Evolutionary conservation across 345 rosid species (phyloP).

Genomic region (Linum usitatissimum): DNA sequence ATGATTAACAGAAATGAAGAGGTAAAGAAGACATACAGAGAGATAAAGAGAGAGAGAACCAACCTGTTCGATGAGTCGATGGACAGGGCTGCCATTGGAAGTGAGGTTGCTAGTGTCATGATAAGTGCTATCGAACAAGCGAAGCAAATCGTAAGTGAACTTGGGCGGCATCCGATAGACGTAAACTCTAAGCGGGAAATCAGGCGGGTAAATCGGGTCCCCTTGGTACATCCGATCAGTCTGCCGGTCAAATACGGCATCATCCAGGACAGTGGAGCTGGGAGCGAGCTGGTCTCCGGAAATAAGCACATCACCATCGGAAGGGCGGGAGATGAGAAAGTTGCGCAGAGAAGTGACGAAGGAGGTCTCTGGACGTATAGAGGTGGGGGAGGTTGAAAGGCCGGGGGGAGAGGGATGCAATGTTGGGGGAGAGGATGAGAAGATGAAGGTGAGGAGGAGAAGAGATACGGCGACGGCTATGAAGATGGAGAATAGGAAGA

Average conservation of each 20-base stretch:
- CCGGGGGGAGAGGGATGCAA: conserved; percentile 6
- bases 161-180: conserved; percentile 84
- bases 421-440: conserved; percentile 17
- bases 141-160: conserved; percentile 75
- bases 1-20: background rate
- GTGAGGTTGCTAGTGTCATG: conserved; percentile 69
- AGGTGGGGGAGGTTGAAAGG: background rate
- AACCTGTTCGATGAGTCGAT: conserved; percentile 87
- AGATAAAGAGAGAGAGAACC: background rate
- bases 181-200: conserved; percentile 58
- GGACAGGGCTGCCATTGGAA: conserved; percentile 96
- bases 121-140: conserved; percentile 60
- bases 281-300: conserved; percentile 19
- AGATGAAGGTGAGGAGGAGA: conserved; percentile 19
- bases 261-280: conserved; percentile 35
- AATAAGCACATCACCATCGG: conserved; percentile 27
- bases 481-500: conserved; percentile 24
- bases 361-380: conserved; percentile 39
- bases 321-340: conserved; percentile 31
- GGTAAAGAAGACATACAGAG: conserved; percentile 2
- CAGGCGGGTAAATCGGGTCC: conserved; percentile 39
- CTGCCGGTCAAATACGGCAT: conserved; percentile 31
- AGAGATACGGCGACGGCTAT: conserved; percentile 13
- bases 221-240: conserved; percentile 22
- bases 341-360: conserved; percentile 61